phyloP scores from a whole-genome alignment of 73 alveolate genomes.

The Blepharisma japonicum region DNA sequence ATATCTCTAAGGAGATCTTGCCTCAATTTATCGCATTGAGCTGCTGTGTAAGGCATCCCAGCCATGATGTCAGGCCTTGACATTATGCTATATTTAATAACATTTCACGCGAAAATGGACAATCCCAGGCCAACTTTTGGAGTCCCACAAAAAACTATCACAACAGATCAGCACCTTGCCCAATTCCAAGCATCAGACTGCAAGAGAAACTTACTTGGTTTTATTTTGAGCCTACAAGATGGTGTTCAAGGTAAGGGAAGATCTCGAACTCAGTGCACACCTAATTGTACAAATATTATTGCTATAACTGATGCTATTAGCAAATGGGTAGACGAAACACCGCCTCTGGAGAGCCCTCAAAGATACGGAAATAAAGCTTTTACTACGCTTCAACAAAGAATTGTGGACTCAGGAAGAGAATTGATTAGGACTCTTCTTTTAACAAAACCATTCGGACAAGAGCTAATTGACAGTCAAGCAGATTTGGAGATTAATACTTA shows the following conservation, averaged over 20 bases:
- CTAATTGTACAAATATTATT: not conserved
- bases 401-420: conserved; percentile 49
- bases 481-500: conserved; percentile 81
- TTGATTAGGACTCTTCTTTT: conserved; percentile 32
- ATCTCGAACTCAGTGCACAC: not conserved
- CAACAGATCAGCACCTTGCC: not conserved
- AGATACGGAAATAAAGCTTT: conserved; percentile 98
- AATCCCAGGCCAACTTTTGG: not conserved
- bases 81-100: no score
- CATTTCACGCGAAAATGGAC: no score
- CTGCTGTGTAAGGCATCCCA: no score
- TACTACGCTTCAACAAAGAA: conserved; percentile 81
- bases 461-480: conserved; percentile 43
- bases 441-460: conserved; percentile 3
- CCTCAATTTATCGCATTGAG: no score
- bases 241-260: not conserved
- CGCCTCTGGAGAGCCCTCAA: conserved; percentile 88
- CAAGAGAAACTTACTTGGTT: not conserved
- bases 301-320: conserved; percentile 56
- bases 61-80: no score
- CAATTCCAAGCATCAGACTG: not conserved
- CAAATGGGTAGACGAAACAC: conserved; percentile 69
- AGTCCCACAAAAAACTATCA: not conserved
- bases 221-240: not conserved
- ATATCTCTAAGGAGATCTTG: no score